A percentile compares a stretch with the other conserved stretches of the same genome.
phyloP scores from a whole-genome alignment of 495 filamentous ascomycete genomes.

The Neohortaea acidophila region DNA sequence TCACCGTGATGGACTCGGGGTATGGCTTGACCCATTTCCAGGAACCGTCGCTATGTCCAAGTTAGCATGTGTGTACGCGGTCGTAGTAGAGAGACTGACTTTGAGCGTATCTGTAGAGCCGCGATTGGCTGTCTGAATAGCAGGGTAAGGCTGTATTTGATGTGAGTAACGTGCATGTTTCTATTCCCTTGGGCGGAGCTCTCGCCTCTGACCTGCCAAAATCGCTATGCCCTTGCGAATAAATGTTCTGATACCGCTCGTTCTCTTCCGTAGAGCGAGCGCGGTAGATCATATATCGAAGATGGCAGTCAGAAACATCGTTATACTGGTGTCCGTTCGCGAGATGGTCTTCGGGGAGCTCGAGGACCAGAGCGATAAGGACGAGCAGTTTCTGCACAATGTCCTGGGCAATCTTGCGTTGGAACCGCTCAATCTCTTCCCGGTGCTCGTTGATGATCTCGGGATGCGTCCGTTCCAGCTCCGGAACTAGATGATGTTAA shows the following conservation, averaged over 20 bases:
- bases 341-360: constrained; percentile 39
- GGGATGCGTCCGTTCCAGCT: constrained; percentile 31
- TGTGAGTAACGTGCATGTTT: too few relatives aligned
- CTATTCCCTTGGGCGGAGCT: too few relatives aligned
- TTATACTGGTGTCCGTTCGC: constrained; percentile 37
- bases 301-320: constrained; percentile 30
- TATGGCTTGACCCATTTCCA: constrained; percentile 24
- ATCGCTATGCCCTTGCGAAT: constrained; percentile 38
- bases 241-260: constrained; percentile 29
- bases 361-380: constrained; percentile 36
- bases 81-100: too few relatives aligned
- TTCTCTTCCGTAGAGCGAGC: constrained; percentile 33
- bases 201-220: too few relatives aligned
- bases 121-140: constrained; percentile 42
- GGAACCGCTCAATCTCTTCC: constrained; percentile 35
- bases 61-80: too few relatives aligned
- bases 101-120: constrained; percentile 35
- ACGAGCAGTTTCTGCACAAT: constrained; percentile 33
- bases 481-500: constrained; percentile 16
- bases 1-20: constrained; percentile 20
- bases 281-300: constrained; percentile 42
- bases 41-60: constrained; percentile 12
- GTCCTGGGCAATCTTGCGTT: constrained; percentile 31
- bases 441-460: constrained; percentile 26
- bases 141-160: too few relatives aligned